These are phyloP conservation scores for Cercospora berteroae DNA, from an alignment of 2,329 filamentous ascomycete genomes.

Conservation along the genomic window DNA sequence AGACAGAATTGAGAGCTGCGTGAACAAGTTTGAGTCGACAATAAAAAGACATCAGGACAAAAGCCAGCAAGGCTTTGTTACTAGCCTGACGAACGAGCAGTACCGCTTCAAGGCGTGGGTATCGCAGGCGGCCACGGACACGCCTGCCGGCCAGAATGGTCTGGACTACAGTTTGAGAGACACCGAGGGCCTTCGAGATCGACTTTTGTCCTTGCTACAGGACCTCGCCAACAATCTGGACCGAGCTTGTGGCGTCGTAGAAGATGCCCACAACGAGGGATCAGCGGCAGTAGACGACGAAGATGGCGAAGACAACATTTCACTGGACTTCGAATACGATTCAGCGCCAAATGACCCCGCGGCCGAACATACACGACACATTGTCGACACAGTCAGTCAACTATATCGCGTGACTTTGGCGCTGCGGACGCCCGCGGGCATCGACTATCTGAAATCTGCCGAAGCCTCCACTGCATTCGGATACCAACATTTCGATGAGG, in stretches of 20 bases:
- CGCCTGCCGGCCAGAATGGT: neutral
- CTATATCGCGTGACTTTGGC: conserved; percentile 38
- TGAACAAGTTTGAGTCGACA: neutral
- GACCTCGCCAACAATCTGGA: neutral
- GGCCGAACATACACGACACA: conserved; percentile 16
- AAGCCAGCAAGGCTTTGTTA: neutral
- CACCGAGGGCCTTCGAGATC: neutral
- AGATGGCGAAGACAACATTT: conserved; percentile 33
- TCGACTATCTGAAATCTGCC: conserved; percentile 32
- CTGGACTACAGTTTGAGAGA: neutral
- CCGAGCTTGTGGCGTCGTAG: neutral
- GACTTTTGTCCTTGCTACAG: neutral
- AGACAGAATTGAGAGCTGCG: neutral
- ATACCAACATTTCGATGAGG: conserved; percentile 12
- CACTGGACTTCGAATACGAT: neutral
- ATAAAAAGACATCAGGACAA: neutral
- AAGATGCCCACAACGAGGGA: neutral
- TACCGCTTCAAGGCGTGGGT: neutral
- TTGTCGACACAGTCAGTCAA: conserved; percentile 32
- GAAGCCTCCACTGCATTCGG: conserved; percentile 27
- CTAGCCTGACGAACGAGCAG: neutral
- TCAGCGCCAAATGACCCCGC: neutral
- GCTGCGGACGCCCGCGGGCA: conserved; percentile 37
- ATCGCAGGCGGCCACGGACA: neutral
- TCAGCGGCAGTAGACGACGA: neutral